Conservation (phyloP, 495 filamentous ascomycete species). For the Cairneyella variabilis region DNA sequence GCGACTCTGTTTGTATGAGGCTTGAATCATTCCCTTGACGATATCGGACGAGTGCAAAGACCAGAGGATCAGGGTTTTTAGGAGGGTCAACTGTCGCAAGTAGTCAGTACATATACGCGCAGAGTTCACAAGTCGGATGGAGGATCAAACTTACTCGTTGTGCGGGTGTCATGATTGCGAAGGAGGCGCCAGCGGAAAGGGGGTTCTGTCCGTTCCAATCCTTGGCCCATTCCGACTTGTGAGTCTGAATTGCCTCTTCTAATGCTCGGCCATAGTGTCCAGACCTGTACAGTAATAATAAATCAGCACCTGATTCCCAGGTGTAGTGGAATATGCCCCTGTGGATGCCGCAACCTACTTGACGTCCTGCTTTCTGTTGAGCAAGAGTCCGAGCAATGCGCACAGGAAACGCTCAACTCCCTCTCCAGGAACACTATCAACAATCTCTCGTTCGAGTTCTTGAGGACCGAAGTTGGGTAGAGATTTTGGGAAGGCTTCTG, state of each 20-base stretch:
- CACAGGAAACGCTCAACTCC: constrained; percentile 85
- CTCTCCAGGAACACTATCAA: constrained; percentile 72
- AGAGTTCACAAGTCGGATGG: background rate
- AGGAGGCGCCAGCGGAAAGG: constrained; percentile 70
- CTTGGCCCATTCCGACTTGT: constrained; percentile 85
- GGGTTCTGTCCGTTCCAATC: constrained; percentile 86
- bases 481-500: constrained; percentile 81
- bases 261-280: constrained; percentile 89
- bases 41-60: constrained; percentile 85
- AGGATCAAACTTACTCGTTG: constrained; percentile 64
- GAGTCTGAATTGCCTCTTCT: constrained; percentile 85
- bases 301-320: constrained; percentile 15
- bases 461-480: constrained; percentile 87
- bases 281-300: constrained; percentile 44
- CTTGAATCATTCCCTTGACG: constrained; percentile 72
- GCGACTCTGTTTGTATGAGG: constrained; percentile 84
- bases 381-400: constrained; percentile 77
- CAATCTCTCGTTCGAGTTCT: constrained; percentile 85
- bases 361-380: constrained; percentile 97
- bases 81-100: constrained; percentile 61
- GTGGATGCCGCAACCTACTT: constrained; percentile 61
- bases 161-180: constrained; percentile 71
- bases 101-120: constrained; percentile 11
- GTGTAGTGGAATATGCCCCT: constrained; percentile 9
- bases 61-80: constrained; percentile 84